phyloP scores from a whole-genome alignment of 257 asterid genomes.

The Nicotiana tomentosiformis region DNA sequence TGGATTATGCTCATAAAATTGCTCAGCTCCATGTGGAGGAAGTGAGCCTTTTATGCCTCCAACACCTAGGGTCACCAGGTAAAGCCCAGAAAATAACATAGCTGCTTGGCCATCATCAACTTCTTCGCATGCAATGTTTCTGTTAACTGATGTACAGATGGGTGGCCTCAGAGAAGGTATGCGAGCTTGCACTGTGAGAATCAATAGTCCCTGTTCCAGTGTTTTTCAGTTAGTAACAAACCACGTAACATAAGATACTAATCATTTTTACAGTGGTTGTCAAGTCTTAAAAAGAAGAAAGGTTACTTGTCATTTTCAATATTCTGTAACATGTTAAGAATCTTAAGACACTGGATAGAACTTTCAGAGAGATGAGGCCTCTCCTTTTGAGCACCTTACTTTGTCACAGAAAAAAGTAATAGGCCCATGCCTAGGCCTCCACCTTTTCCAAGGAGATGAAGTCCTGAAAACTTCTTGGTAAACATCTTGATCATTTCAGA shows the following conservation, averaged over 20 bases:
- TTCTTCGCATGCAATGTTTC: conserved; percentile 45
- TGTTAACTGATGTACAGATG: conserved; percentile 36
- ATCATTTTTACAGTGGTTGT: not conserved
- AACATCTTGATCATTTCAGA: not conserved
- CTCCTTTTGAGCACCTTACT: not conserved
- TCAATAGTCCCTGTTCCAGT: conserved; percentile 58
- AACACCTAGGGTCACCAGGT: conserved; percentile 76
- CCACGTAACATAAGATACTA: not conserved
- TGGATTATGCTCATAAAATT: conserved; percentile 53
- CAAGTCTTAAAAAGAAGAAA: not conserved
- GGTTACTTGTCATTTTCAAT: not conserved
- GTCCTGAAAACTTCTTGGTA: not conserved
- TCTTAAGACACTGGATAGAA: not conserved
- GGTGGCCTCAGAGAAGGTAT: conserved; percentile 45
- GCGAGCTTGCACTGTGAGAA: conserved; percentile 79
- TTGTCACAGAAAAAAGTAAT: not conserved
- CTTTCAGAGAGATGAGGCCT: too few relatives aligned
- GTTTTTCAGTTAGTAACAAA: not conserved
- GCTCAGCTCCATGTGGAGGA: conserved; percentile 88
- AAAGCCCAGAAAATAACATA: conserved; percentile 61
- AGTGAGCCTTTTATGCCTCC: conserved; percentile 90
- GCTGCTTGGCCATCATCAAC: conserved; percentile 37
- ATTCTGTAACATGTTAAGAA: not conserved
- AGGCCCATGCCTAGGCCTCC: not conserved
- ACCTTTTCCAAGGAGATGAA: not conserved